A percentile compares a stretch with the other conserved stretches of the same genome.
phyloP scores from a whole-genome alignment of 1,284 basidiomycete species.

The Hemileccinum hortonii region DNA sequence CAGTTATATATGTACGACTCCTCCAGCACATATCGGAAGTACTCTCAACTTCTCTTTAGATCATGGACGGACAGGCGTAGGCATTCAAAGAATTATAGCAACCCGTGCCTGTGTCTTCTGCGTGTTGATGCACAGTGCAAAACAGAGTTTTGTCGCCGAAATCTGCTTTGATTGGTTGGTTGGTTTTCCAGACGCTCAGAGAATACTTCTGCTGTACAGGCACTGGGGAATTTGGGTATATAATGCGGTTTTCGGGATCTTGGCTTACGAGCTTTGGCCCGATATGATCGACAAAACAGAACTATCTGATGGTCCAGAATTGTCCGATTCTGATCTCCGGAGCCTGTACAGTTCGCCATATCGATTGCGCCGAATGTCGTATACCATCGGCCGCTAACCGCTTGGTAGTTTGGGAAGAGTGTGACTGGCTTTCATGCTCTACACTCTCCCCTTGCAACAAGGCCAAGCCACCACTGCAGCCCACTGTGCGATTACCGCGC shows the following conservation, averaged over 20 bases:
- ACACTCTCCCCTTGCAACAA: neutral
- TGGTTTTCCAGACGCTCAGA: neutral
- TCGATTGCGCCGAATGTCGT: neutral
- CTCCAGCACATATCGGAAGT: neutral
- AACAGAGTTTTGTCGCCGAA: neutral
- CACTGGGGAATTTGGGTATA: neutral
- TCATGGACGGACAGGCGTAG: slow-evolving; percentile 24
- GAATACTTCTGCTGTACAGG: neutral
- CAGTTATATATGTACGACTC: slow-evolving; percentile 24
- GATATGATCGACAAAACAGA: neutral
- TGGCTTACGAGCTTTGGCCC: neutral
- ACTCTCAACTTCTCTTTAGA: slow-evolving; percentile 10
- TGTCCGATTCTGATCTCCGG: neutral
- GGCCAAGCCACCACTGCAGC: no score
- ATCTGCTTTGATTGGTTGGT: neutral
- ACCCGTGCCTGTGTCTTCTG: neutral
- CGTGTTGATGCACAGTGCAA: neutral
- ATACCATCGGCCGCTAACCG: neutral
- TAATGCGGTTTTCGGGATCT: neutral
- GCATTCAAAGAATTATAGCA: neutral
- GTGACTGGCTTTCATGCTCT: neutral
- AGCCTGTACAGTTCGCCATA: neutral
- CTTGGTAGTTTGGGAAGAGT: neutral
- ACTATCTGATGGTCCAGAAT: neutral
- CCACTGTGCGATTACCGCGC: neutral